phyloP scores from a whole-genome alignment of 2,329 filamentous ascomycete genomes.

The Aspergillus neotritici region DNA sequence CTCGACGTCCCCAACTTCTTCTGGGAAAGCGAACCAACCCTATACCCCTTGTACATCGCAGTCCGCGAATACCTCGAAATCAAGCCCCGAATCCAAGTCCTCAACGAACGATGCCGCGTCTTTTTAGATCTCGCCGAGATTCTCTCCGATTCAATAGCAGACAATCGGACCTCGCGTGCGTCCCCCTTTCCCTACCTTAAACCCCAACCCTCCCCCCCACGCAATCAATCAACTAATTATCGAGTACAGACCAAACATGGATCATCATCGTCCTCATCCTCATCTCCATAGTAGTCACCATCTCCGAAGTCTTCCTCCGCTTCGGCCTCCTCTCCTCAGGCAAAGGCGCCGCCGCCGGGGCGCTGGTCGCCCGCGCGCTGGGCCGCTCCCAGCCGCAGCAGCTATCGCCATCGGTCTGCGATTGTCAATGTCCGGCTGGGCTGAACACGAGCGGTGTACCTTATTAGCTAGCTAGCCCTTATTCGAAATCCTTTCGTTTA shows the following conservation, averaged over 20 bases:
- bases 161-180: constrained; percentile 82
- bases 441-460: too few relatives aligned
- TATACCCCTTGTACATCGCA: constrained; percentile 89
- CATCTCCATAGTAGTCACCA: constrained; percentile 84
- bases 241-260: constrained; percentile 69
- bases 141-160: constrained; percentile 81
- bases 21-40: constrained; percentile 93
- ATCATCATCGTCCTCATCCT: constrained; percentile 94
- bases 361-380: constrained; percentile 13
- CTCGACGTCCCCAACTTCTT: constrained; percentile 96
- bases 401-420: neutral
- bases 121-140: constrained; percentile 97
- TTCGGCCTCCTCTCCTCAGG: constrained; percentile 63
- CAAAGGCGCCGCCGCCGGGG: constrained; percentile 16
- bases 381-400: neutral
- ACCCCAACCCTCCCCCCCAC: neutral
- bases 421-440: neutral
- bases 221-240: constrained; percentile 47
- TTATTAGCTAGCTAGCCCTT: too few relatives aligned
- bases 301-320: constrained; percentile 78
- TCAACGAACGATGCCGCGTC: constrained; percentile 93
- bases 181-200: constrained; percentile 1
- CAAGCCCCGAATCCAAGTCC: constrained; percentile 87
- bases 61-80: constrained; percentile 98
- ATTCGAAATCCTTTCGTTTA: too few relatives aligned